A percentile compares a stretch with the other conserved stretches of the same genome.
Evolutionary conservation across 257 asterid species (phyloP).

Genomic region (Asclepias syriaca): DNA sequence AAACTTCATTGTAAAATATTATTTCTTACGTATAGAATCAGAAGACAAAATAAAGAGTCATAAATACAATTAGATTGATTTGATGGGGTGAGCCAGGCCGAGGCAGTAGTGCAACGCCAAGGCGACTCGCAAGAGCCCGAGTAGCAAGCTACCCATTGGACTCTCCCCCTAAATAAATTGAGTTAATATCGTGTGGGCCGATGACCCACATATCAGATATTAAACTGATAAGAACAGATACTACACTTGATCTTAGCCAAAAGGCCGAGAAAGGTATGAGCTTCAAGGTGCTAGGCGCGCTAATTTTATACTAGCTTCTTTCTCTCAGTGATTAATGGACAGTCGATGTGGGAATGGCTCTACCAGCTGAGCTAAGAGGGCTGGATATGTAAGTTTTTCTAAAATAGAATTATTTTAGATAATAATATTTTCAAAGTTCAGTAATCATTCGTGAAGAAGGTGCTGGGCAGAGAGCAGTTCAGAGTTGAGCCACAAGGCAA

Average conservation of each 20-base stretch:
- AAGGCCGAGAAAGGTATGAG: constrained; percentile 54
- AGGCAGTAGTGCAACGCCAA: constrained; percentile 1
- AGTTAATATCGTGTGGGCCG: too few species aligned
- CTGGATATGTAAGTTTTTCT: not conserved
- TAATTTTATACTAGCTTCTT: not conserved
- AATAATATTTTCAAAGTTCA: too few species aligned
- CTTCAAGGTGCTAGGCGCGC: too few species aligned
- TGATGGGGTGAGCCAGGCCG: constrained; percentile 8
- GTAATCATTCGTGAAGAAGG: too few species aligned
- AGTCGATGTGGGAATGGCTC: constrained; percentile 10
- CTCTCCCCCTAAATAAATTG: not conserved
- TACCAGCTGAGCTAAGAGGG: constrained; percentile 50
- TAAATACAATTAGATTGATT: too few species aligned
- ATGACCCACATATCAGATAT: constrained; percentile 27
- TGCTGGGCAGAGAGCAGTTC: not conserved
- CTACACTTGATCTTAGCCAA: constrained; percentile 58
- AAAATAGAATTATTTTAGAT: too few species aligned
- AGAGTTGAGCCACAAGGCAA: not conserved
- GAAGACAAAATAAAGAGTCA: too few species aligned
- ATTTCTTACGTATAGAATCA: too few species aligned
- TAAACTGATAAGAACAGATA: constrained; percentile 48
- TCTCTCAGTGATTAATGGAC: too few species aligned
- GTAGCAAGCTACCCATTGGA: constrained; percentile 3
- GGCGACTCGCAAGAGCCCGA: not conserved
- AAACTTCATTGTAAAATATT: too few species aligned